Base-by-base conservation (phyloP, 2,329 filamentous ascomycete genomes). In the Diplocarpon rosae region DNA sequence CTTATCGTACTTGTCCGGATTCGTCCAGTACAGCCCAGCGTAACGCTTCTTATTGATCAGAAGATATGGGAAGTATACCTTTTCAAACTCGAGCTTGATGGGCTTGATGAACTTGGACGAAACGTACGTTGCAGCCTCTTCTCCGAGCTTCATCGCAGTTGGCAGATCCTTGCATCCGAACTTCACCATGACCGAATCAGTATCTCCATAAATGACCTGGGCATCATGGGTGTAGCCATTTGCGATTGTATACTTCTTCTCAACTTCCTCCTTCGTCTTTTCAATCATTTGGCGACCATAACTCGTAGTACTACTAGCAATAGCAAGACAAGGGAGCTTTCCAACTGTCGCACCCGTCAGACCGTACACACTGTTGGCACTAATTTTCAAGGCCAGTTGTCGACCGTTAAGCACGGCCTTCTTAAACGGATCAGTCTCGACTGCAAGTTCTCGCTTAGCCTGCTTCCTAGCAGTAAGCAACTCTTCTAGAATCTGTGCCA, bases 1-100 rank as follows among this genome's bases (percentile, higher is more conserved):
- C 72, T 96, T 98, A 74, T 98, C 93, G 64, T 84, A 92, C 65
- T 95, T 95, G 34, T 90, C 77, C 0, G 90, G 78, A 54, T 84
- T 92, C 5, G 92, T 98, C 89, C 89, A 98, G 68, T 87, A 96
- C 28, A 98, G 67, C n/a, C 92, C 92, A 8, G 92, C 92, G 59
- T 98, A 98, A 52, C 92, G 84, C 71, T 98, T 98, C 72, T 98
- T 98, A 78, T 98, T 98, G 78, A 98, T 98, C 41, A 98, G 74
- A 29, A 98, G 73, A 62, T 98, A 98, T 1, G 92, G 92, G 63
- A 85, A 98, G 66, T 98, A 98, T 1, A 98, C 90, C 67, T 98
- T 98, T 65, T 98, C 92, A 66, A 98, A 98, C 64, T 98, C 92
- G 28, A 98, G 77, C 68, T 96, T 98, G 73, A 98, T 98, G 3